Conservation (phyloP, 2,329 filamentous ascomycete species). For the Intubia oerlemansii region DNA sequence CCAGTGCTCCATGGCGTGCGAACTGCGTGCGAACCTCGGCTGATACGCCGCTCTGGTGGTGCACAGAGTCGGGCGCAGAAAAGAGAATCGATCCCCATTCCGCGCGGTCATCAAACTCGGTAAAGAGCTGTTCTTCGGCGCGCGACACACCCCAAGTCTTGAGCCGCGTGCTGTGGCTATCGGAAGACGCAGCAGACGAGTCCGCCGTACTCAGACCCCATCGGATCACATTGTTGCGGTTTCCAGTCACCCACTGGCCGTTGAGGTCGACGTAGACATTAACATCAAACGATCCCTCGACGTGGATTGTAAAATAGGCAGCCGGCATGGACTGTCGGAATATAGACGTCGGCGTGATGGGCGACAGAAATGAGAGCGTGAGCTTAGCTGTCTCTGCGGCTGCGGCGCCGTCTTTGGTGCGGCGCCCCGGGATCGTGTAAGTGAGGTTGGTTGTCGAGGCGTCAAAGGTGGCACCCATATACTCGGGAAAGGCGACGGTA, state of each 20-base stretch:
- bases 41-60: conserved; percentile 52
- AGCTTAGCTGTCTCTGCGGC: conserved; percentile 14
- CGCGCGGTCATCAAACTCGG: conserved; percentile 49
- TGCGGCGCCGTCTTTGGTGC: neutral
- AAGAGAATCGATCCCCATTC: conserved; percentile 76
- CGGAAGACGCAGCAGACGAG: conserved; percentile 13
- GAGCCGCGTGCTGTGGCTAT: conserved; percentile 12
- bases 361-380: conserved; percentile 41
- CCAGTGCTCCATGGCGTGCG: conserved; percentile 41
- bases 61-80: conserved; percentile 43
- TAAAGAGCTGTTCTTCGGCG: conserved; percentile 43
- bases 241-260: conserved; percentile 65
- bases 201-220: conserved; percentile 39
- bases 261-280: conserved; percentile 48
- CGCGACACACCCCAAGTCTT: conserved; percentile 48
- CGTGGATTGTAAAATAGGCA: conserved; percentile 51
- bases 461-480: conserved; percentile 9
- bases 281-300: conserved; percentile 42
- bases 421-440: conserved; percentile 16
- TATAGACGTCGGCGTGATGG: conserved; percentile 63
- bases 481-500: conserved; percentile 17
- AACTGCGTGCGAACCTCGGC: conserved; percentile 45
- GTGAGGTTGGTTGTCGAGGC: conserved; percentile 15
- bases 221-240: conserved; percentile 43
- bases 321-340: conserved; percentile 66